phyloP scores from a whole-genome alignment of 768 basidiomycete genomes.

The Rhodosporidiobolus sp. region DNA sequence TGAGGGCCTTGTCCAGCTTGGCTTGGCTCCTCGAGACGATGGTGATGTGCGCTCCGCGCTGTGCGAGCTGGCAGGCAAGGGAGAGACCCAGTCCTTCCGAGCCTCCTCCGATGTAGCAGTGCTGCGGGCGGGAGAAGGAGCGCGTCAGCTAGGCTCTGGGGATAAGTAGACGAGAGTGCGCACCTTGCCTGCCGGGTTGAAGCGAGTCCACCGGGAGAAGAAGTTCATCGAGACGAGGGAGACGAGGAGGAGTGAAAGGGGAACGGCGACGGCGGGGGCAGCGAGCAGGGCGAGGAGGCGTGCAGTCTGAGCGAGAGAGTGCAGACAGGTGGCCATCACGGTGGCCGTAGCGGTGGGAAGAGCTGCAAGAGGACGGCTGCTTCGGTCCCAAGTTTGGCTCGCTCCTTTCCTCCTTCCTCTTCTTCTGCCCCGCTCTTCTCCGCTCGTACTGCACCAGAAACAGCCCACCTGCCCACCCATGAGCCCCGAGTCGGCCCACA shows the following conservation, averaged over 20 bases:
- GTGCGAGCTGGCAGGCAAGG: slow-evolving; percentile 64
- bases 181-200: slow-evolving; percentile 58
- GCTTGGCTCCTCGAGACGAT: slow-evolving; percentile 74
- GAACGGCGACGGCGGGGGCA: slow-evolving; percentile 43
- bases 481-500: neutral
- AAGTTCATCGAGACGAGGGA: slow-evolving; percentile 40
- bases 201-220: slow-evolving; percentile 46
- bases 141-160: neutral
- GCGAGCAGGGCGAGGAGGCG: neutral
- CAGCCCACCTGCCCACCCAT: neutral
- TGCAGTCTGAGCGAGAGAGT: neutral
- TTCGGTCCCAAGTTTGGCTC: neutral
- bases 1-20: slow-evolving; percentile 62
- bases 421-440: neutral
- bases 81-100: slow-evolving; percentile 75
- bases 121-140: slow-evolving; percentile 53
- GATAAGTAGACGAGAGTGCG: neutral
- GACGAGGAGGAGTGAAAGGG: slow-evolving; percentile 45
- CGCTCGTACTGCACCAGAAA: neutral
- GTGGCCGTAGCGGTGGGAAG: too few species aligned
- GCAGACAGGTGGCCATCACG: too few species aligned
- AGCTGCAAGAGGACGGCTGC: neutral
- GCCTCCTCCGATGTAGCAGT: slow-evolving; percentile 81
- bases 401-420: neutral
- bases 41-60: slow-evolving; percentile 73